A percentile compares a stretch with the other conserved stretches of the same genome.
Conservation (phyloP, 2,329 filamentous ascomycete species). For the Onygenales sp. region DNA sequence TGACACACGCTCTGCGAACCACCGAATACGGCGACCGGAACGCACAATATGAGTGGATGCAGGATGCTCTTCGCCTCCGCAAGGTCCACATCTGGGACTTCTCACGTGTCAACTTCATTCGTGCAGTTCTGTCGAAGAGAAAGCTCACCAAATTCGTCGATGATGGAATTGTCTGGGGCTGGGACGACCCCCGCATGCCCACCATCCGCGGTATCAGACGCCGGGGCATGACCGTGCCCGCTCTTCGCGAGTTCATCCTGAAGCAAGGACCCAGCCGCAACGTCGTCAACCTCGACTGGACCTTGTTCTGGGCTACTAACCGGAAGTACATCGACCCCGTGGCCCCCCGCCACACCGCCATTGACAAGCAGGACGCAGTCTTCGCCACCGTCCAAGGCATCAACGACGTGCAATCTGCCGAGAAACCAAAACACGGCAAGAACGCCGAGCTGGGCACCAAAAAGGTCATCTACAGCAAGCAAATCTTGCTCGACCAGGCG, state of each 20-base stretch:
- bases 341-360: constrained; percentile 21
- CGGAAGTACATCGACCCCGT: constrained; percentile 65
- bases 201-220: constrained; percentile 42
- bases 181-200: constrained; percentile 43
- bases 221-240: constrained; percentile 21
- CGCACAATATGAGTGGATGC: constrained; percentile 43
- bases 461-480: constrained; percentile 21
- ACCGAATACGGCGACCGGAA: constrained; percentile 50
- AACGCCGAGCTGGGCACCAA: constrained; percentile 23
- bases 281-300: constrained; percentile 33
- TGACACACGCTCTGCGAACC: constrained; percentile 56
- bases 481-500: constrained; percentile 22
- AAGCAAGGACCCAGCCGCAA: constrained; percentile 32
- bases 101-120: constrained; percentile 44
- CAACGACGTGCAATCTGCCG: constrained; percentile 41
- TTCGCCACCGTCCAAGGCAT: constrained; percentile 42
- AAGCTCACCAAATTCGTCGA: constrained; percentile 44
- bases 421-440: constrained; percentile 24
- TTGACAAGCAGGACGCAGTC: constrained; percentile 18
- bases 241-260: constrained; percentile 30
- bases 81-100: constrained; percentile 43
- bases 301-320: constrained; percentile 43
- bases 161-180: constrained; percentile 39
- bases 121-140: constrained; percentile 41
- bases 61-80: constrained; percentile 37